These are phyloP conservation scores for Lyophyllum decastes DNA, from an alignment of 768 basidiomycete genomes.

Conservation along the genomic window DNA sequence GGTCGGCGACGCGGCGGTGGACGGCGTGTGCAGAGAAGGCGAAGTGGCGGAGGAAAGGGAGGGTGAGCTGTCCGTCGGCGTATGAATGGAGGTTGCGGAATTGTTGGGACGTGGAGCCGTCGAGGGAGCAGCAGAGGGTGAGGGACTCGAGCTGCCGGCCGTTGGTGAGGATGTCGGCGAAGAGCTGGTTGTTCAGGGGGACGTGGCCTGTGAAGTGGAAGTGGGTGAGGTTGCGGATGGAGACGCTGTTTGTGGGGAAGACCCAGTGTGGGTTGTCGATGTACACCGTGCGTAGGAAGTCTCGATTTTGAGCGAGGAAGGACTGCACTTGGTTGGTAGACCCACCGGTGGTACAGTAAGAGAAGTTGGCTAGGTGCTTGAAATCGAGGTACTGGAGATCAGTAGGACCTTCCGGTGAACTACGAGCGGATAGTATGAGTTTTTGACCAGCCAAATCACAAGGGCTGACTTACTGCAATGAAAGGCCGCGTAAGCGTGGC, in stretches of 20 bases:
- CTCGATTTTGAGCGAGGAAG: conserved; percentile 55
- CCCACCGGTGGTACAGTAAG: conserved; percentile 49
- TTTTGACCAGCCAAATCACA: not conserved
- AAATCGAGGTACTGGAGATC: conserved; percentile 52
- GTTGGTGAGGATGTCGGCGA: conserved; percentile 59
- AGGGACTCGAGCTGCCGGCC: conserved; percentile 68
- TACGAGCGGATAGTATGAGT: conserved; percentile 16
- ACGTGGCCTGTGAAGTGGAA: conserved; percentile 64
- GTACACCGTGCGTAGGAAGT: conserved; percentile 52
- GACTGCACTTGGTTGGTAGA: conserved; percentile 37
- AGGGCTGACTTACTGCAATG: conserved; percentile 46
- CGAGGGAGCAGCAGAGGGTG: conserved; percentile 53
- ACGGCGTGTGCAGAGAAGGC: conserved; percentile 50
- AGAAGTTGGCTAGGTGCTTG: conserved; percentile 59
- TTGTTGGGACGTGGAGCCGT: conserved; percentile 48
- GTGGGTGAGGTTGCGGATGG: conserved; percentile 63
- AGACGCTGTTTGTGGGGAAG: conserved; percentile 54
- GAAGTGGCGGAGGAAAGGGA: conserved; percentile 71
- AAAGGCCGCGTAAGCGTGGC: conserved; percentile 56
- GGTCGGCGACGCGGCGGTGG: conserved; percentile 46
- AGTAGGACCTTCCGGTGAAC: conserved; percentile 43
- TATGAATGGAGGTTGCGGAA: conserved; percentile 43
- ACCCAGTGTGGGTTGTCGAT: conserved; percentile 57
- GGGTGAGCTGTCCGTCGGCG: conserved; percentile 19
- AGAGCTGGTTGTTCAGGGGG: conserved; percentile 46